Percentiles rank a stretch among this genome's conserved stretches.
phyloP scores from a whole-genome alignment of 73 alveolate genomes.

The Paraurostyla sp. region DNA sequence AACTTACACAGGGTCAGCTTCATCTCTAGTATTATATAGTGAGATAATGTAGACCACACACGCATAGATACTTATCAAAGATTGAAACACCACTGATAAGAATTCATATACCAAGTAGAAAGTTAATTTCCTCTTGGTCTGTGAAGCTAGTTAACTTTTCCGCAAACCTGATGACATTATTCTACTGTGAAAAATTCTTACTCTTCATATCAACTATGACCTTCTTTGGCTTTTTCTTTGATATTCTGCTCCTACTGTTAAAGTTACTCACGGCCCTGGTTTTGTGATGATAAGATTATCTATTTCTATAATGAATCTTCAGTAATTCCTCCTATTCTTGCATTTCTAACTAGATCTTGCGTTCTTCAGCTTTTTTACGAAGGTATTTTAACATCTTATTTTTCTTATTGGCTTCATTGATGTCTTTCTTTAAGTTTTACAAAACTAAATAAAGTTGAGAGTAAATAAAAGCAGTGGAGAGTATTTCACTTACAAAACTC shows the following conservation, averaged over 20 bases:
- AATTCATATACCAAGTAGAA: conserved; percentile 37
- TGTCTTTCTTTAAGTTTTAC: conserved; percentile 49
- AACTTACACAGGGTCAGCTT: not conserved
- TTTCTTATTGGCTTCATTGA: conserved; percentile 57
- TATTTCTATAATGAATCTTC: not conserved
- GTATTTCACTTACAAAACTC: not conserved
- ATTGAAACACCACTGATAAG: conserved; percentile 30
- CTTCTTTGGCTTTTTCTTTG: no score
- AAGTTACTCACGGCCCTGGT: no score
- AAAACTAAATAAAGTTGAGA: not conserved
- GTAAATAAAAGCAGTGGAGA: not conserved
- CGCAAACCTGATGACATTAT: not conserved
- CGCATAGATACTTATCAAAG: conserved; percentile 36
- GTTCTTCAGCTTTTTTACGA: conserved; percentile 46
- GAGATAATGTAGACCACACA: conserved; percentile 54
- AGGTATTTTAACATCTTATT: conserved; percentile 65
- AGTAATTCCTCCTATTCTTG: not conserved
- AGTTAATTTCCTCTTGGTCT: conserved; percentile 15
- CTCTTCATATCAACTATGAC: not conserved
- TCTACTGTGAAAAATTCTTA: not conserved
- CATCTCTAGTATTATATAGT: not conserved
- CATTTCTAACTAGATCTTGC: not conserved
- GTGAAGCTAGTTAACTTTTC: conserved; percentile 18
- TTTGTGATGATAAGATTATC: no score
- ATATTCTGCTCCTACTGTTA: no score